Base-by-base conservation (phyloP, 352 stramenopile genomes). In the Phytophthora gonapodyides region DNA sequence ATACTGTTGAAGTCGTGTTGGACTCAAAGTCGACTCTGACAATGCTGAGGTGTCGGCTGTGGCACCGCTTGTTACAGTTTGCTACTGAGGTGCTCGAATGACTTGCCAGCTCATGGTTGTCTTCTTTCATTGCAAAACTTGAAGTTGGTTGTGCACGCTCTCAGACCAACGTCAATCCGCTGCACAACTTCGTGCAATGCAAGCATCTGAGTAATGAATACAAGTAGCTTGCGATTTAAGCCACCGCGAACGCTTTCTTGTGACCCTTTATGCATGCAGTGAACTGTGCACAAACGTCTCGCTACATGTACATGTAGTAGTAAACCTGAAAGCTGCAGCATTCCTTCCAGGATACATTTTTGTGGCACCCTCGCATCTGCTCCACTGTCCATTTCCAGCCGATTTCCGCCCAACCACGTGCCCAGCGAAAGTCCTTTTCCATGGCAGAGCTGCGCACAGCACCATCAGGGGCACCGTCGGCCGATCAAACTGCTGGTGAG, bases 341-440 rank as follows among this genome's bases (percentile, higher is more conserved):
- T 24, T 24, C 21, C 31, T 31, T 46, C 16, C 40, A 46, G 27
- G 40, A 46, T 46, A 46, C 40, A n/a, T 27, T 31, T 19, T 30
- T 30, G 3, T 24, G 17, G 12, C 38, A n/a, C 27, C 40, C 40
- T 31, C 10, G 1, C 17, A 10, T 30, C 40, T 31, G 24, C 38
- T 6, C 5, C 9, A 21, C 35, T n/a, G 24, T 46, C 31, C 21
- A 11, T 44, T 5, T 11, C 16, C 52, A 47, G 37, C 40, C 24
- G n/a, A 50, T 59, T 50, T 30, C 16, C 43, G 5, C 34, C 10
- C 15, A 53, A 61, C 44, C 53, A 61, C 15, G 10, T 61, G 53
- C 19, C 9, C 17, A 27, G 37, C 21, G 49, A 10, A 49, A 48
- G 34, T 51, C 17, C 37, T 33, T 42, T 13, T 38, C 49, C 9